These are phyloP conservation scores for Axilococcus clingmanii DNA, from an alignment of 139 green algal species.

Conservation along the genomic window DNA sequence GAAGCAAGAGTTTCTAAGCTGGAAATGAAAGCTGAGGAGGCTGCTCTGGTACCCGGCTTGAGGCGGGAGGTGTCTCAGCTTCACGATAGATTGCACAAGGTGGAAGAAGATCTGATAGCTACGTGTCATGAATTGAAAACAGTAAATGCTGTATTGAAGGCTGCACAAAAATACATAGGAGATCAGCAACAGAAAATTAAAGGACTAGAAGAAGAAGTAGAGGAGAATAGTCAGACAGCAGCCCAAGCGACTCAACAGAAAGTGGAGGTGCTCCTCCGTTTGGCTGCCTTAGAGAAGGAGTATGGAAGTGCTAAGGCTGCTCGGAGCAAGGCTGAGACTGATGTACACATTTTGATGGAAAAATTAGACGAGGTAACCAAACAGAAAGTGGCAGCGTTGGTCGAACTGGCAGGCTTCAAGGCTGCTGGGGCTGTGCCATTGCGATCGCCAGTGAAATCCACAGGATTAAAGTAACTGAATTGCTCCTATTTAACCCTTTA, in stretches of 20 bases:
- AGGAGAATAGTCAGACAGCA: neutral
- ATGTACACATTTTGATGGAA: neutral
- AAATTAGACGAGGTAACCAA: constrained; percentile 2
- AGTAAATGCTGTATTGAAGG: neutral
- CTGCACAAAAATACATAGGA: neutral
- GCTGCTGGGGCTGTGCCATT: neutral
- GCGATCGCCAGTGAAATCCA: neutral
- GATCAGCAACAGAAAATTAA: neutral
- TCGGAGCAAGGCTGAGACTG: neutral
- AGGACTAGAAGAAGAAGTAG: neutral
- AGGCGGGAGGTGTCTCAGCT: neutral
- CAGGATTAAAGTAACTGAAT: constrained; percentile 3
- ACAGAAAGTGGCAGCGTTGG: constrained; percentile 5
- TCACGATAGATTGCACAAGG: neutral
- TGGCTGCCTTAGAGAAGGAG: too few relatives aligned
- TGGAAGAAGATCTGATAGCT: constrained; percentile 2
- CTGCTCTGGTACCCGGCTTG: neutral
- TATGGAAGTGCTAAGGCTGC: too few relatives aligned
- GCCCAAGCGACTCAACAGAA: neutral
- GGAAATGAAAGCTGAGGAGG: neutral
- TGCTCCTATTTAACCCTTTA: constrained; percentile 1
- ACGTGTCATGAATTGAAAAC: neutral
- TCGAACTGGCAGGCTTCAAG: constrained; percentile 4
- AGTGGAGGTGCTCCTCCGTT: neutral
- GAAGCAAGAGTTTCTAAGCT: neutral